Percentiles rank a stretch among this genome's conserved stretches.
Evolutionary conservation across 2,329 filamentous ascomycete species (phyloP).

Genomic region (Gnomoniopsis sp.): DNA sequence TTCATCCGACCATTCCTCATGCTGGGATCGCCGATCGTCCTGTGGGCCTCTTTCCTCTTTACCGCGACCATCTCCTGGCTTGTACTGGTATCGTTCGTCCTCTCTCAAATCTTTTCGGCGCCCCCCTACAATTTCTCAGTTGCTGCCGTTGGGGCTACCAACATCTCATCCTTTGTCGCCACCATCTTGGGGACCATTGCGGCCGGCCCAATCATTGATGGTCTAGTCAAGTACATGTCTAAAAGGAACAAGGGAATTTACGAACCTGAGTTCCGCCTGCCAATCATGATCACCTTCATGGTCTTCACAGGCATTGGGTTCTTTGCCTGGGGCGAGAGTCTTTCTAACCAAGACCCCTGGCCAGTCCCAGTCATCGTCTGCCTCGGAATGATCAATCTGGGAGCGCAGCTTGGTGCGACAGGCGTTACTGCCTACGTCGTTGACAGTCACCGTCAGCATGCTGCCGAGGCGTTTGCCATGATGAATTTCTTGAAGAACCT

Average conservation of each 20-base stretch:
- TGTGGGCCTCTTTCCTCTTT: slow-evolving; percentile 36
- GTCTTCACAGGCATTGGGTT: slow-evolving; percentile 34
- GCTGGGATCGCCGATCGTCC: slow-evolving; percentile 31
- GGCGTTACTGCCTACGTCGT: slow-evolving; percentile 35
- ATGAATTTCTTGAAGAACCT: slow-evolving; percentile 38
- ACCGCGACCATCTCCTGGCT: slow-evolving; percentile 34
- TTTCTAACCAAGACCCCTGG: slow-evolving; percentile 24
- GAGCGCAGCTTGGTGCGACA: slow-evolving; percentile 34
- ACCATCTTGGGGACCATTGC: slow-evolving; percentile 29
- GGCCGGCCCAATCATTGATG: slow-evolving; percentile 32
- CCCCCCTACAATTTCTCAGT: slow-evolving; percentile 35
- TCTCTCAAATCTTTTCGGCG: slow-evolving; percentile 34
- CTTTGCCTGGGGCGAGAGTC: slow-evolving; percentile 29
- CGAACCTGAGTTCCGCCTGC: slow-evolving; percentile 37
- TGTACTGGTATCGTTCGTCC: slow-evolving; percentile 26
- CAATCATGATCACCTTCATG: slow-evolving; percentile 32
- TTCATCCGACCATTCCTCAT: slow-evolving; percentile 33
- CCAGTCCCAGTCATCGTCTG: slow-evolving; percentile 31
- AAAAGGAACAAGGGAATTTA: slow-evolving; percentile 33
- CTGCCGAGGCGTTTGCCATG: slow-evolving; percentile 34
- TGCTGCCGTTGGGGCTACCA: slow-evolving; percentile 30
- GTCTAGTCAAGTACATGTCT: slow-evolving; percentile 30
- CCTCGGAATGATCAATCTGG: slow-evolving; percentile 29
- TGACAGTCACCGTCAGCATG: slow-evolving; percentile 35
- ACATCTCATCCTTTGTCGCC: slow-evolving; percentile 31